Conservation (phyloP, 108 stramenopile genomes). For the Nitzschia sp. region DNA sequence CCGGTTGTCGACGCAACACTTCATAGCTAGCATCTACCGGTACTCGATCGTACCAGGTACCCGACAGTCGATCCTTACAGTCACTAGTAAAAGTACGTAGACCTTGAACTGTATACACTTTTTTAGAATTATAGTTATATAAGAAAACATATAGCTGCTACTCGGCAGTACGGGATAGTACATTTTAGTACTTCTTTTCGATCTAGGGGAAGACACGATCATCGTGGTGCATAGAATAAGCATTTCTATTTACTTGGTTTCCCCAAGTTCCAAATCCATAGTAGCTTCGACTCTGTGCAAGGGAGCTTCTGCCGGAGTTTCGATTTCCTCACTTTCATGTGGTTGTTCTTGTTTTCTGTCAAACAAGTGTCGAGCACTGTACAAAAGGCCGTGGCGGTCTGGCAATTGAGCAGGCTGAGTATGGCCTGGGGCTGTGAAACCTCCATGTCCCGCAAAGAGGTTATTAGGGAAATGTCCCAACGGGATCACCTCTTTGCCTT, state of each 20-base stretch:
- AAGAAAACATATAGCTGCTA: no score
- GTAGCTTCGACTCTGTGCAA: neutral
- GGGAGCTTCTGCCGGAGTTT: neutral
- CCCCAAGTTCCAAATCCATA: neutral
- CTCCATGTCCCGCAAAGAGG: slow-evolving; percentile 4
- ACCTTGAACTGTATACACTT: no score
- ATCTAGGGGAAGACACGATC: no score
- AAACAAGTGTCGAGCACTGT: neutral
- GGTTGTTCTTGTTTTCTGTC: neutral
- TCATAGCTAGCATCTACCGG: no score
- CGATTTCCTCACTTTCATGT: neutral
- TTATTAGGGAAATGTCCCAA: slow-evolving; percentile 28
- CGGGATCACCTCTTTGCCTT: slow-evolving; percentile 42
- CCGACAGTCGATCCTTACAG: no score
- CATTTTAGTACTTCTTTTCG: no score
- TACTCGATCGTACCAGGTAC: no score
- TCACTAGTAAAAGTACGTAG: no score
- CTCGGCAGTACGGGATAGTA: no score
- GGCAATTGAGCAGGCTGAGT: neutral
- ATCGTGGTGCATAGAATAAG: no score
- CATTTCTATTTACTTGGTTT: neutral
- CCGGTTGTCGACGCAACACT: no score
- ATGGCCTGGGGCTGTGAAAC: slow-evolving; percentile 6
- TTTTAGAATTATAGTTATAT: no score
- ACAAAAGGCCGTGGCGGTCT: neutral